Evolutionary conservation across 345 rosid genomes (phyloP).

Genomic region (Pelargonium nanum): DNA sequence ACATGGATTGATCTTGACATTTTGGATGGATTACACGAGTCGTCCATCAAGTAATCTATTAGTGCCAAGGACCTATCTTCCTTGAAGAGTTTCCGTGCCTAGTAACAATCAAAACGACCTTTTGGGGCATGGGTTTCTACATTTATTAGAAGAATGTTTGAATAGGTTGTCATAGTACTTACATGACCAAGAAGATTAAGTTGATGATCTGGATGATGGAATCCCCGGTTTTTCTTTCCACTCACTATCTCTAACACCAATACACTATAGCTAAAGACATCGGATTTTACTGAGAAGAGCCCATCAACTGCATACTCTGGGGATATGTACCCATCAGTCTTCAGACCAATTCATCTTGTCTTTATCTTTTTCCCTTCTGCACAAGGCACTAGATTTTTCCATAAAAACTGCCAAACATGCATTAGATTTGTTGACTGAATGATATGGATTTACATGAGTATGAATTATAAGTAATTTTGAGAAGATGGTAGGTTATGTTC

Average conservation of each 20-base stretch:
- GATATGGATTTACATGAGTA: too few relatives aligned
- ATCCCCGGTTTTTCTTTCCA: conserved; percentile 17
- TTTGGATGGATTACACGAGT: neutral
- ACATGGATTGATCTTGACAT: neutral
- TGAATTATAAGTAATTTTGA: neutral
- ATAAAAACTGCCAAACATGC: neutral
- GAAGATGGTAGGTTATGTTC: neutral
- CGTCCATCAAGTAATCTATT: neutral
- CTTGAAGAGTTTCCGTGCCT: neutral
- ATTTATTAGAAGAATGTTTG: too few relatives aligned
- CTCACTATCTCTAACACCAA: conserved; percentile 23
- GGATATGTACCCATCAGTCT: conserved; percentile 26
- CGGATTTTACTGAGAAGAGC: conserved; percentile 23
- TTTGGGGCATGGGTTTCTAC: neutral
- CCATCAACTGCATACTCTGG: conserved; percentile 19
- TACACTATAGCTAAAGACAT: conserved; percentile 27
- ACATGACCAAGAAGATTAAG: conserved; percentile 19
- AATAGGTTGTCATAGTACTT: neutral
- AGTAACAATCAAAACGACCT: neutral
- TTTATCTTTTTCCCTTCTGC: too few relatives aligned
- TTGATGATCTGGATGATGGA: conserved; percentile 10
- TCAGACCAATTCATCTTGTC: too few relatives aligned
- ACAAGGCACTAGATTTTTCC: neutral
- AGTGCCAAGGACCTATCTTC: neutral
- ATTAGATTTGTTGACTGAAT: too few relatives aligned